A percentile compares a stretch with the other conserved stretches of the same genome.
These are phyloP conservation scores for Fusarium beomiforme DNA, from an alignment of 2,329 filamentous ascomycete species.

Conservation along the genomic window DNA sequence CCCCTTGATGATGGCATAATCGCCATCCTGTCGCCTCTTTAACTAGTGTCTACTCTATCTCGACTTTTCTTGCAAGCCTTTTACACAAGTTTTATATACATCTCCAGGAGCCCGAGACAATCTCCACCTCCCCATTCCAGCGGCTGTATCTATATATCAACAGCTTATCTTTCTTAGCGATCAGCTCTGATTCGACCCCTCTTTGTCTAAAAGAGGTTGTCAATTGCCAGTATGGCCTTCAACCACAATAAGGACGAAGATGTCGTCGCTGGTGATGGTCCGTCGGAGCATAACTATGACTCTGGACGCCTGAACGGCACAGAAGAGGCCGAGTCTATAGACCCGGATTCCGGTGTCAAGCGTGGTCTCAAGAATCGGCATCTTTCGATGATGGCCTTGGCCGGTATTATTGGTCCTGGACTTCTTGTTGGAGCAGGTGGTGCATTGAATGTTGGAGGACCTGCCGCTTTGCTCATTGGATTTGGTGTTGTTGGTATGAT, in stretches of 20 bases:
- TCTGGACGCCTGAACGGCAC: slow-evolving; percentile 24
- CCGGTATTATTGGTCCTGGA: slow-evolving; percentile 73
- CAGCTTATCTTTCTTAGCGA: background rate
- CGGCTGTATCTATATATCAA: background rate
- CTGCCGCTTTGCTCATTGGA: slow-evolving; percentile 76
- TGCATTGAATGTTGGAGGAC: slow-evolving; percentile 74
- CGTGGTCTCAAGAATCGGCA: slow-evolving; percentile 75
- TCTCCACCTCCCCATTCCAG: background rate
- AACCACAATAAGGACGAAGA: slow-evolving; percentile 34
- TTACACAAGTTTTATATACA: slow-evolving; percentile 13
- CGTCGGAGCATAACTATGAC: slow-evolving; percentile 34
- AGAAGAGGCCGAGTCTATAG: slow-evolving; percentile 56
- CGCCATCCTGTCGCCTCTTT: slow-evolving; percentile 16
- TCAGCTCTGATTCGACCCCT: background rate
- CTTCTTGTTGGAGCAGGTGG: slow-evolving; percentile 77
- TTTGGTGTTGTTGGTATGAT: slow-evolving; percentile 71
- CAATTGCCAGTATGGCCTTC: slow-evolving; percentile 23
- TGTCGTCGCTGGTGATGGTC: slow-evolving; percentile 31
- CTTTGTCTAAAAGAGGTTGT: slow-evolving; percentile 8
- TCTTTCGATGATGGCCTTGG: slow-evolving; percentile 72
- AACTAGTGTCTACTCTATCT: slow-evolving; percentile 26
- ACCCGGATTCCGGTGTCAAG: slow-evolving; percentile 73
- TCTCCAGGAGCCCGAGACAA: background rate
- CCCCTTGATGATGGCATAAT: slow-evolving; percentile 42
- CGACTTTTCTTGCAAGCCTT: slow-evolving; percentile 21